These are phyloP conservation scores for Didymella sp. DNA, from an alignment of 2,329 filamentous ascomycete genomes.

Conservation along the genomic window DNA sequence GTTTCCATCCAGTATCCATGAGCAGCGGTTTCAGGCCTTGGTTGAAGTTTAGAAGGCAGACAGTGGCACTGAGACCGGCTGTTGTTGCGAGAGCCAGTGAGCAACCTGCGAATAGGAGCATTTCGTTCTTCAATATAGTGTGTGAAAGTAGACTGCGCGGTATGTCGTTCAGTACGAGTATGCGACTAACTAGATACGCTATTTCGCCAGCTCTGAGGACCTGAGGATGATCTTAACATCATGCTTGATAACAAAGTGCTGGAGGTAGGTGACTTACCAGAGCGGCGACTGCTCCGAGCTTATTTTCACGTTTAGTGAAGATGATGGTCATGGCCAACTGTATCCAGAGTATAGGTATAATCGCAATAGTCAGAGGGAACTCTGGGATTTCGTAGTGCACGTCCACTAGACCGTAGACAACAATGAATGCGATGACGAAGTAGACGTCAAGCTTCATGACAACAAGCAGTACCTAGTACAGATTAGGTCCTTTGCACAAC, in stretches of 20 bases:
- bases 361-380: constrained; percentile 31
- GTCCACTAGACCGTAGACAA: constrained; percentile 31
- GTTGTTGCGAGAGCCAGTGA: constrained; percentile 17
- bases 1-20: constrained; percentile 16
- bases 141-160: constrained; percentile 6
- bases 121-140: constrained; percentile 32
- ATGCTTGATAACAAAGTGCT: background rate
- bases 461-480: constrained; percentile 25
- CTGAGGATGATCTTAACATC: background rate
- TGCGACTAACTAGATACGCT: constrained; percentile 29
- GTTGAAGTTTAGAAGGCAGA: constrained; percentile 32
- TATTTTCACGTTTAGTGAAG: constrained; percentile 23
- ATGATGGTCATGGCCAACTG: constrained; percentile 23
- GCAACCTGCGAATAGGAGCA: constrained; percentile 28
- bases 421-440: constrained; percentile 31
- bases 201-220: constrained; percentile 27
- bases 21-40: constrained; percentile 34
- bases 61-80: constrained; percentile 9
- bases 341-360: constrained; percentile 31
- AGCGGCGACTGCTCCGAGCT: constrained; percentile 17
- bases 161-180: constrained; percentile 27
- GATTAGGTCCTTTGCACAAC: background rate
- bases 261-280: constrained; percentile 21
- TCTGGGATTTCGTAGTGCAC: constrained; percentile 34
- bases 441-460: constrained; percentile 28